phyloP scores from a whole-genome alignment of 305 asterid genomes.

The Petunia hybrid region DNA sequence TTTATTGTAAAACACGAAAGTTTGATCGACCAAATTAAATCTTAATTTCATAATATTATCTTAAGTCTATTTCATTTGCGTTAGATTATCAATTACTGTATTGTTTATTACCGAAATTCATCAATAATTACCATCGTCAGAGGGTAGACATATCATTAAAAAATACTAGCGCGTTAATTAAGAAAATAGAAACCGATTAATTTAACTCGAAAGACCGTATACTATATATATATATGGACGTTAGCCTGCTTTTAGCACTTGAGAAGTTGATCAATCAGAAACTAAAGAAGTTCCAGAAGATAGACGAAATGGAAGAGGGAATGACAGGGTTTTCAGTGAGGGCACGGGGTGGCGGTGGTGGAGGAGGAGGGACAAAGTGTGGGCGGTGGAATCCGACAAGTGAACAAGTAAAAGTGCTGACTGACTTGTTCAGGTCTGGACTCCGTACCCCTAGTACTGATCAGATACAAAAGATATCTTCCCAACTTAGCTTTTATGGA shows the following conservation, averaged over 20 bases:
- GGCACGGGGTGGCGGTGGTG: constrained; percentile 46
- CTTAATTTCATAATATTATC: too few species aligned
- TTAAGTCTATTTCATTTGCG: too few species aligned
- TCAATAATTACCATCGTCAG: too few species aligned
- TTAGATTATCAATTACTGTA: too few species aligned
- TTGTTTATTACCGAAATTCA: too few species aligned
- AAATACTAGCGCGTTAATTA: too few species aligned
- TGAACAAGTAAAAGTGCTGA: constrained; percentile 82
- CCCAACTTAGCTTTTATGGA: constrained; percentile 82
- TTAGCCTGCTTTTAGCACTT: constrained; percentile 23
- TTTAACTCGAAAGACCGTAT: not conserved
- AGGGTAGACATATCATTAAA: too few species aligned
- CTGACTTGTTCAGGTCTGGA: constrained; percentile 81
- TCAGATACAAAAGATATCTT: constrained; percentile 82
- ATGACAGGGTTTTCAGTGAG: constrained; percentile 55
- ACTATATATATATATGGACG: constrained; percentile 37
- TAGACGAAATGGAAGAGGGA: constrained; percentile 63
- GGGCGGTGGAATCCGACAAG: constrained; percentile 94
- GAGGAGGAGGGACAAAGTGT: constrained; percentile 70
- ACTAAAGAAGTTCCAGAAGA: constrained; percentile 27
- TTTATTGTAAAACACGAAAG: too few species aligned
- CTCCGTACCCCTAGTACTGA: constrained; percentile 84
- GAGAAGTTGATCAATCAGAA: constrained; percentile 23
- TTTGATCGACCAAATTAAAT: too few species aligned
- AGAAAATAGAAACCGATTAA: not conserved